Base-by-base conservation (phyloP, 2,329 filamentous ascomycete species). In the Kalmusia sp. region DNA sequence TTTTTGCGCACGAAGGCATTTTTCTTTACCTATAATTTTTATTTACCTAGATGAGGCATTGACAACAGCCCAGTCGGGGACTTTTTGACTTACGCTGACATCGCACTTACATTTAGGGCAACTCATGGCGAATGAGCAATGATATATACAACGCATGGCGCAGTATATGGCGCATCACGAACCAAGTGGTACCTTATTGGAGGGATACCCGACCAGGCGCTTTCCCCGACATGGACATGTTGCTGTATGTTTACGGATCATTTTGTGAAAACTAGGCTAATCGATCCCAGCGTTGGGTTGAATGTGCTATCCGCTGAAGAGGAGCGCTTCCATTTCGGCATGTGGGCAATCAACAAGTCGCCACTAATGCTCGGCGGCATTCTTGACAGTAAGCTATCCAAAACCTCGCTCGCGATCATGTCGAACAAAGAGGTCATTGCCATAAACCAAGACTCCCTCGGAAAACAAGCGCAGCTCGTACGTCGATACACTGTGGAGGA, bases 361-460 rank as follows among this genome's bases (percentile, higher is more conserved):
- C 77, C 78, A 11, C 65, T 80, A 3, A 76, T 79, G 25, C 76
- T 79, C 41, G 75, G 77, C 6, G 73, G 75, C 1, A 71, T 75
- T 33, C 57, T 74, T 67, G 72, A 72, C 43, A 71, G 12, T 4
- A 8, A 21, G 2, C 33, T 55, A 6, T 44, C 48, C 9, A 40
- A 61, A 14, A 51, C 56, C 2, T 69, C 66, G 1, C 14, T 63
- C 2, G 55, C 53, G 3, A 70, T 76, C 40, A 54, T 78, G 40
- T 73, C 72, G 1, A 85, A 86, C 65, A 72, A 76, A 22, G 83
- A 84, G 49, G 78, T 84, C 19, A 81, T 87, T 21, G 79, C 79
- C 0, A 81, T 84, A 62, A 86, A 86, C 59, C 84, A 87, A 58
- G 84, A 87, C 59, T 54, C 78, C 0, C 67, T 86, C 0, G 82